A percentile compares a stretch with the other conserved stretches of the same genome.
phyloP scores from a whole-genome alignment of 805 yeast species.

The Lipomyces chichibuensis region DNA sequence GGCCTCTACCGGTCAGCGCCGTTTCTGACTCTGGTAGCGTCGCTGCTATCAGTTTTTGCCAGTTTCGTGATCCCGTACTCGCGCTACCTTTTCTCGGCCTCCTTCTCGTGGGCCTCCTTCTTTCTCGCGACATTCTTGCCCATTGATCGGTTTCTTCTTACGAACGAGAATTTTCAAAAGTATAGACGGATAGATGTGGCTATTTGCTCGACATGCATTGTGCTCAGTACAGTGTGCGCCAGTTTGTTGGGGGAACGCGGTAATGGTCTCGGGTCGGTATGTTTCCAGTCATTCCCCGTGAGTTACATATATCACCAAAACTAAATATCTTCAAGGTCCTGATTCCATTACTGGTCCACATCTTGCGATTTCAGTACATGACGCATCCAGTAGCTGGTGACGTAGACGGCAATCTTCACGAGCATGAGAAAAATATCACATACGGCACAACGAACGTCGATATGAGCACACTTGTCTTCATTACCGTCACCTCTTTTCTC shows the following conservation, averaged over 20 bases:
- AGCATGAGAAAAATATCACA: slow-evolving; percentile 10
- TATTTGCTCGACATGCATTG: slow-evolving; percentile 34
- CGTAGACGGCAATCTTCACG: slow-evolving; percentile 2
- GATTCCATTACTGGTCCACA: slow-evolving; percentile 33
- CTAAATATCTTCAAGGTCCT: slow-evolving; percentile 14
- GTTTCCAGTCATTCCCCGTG: not conserved
- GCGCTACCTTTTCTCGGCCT: slow-evolving; percentile 33
- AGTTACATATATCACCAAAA: not conserved
- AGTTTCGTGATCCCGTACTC: slow-evolving; percentile 33
- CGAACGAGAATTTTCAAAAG: slow-evolving; percentile 13
- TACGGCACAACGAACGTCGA: slow-evolving; percentile 16
- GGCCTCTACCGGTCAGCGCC: slow-evolving; percentile 30
- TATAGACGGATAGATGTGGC: slow-evolving; percentile 36
- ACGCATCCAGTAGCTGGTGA: slow-evolving; percentile 4
- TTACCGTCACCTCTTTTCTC: slow-evolving; percentile 31
- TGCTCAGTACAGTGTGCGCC: slow-evolving; percentile 31
- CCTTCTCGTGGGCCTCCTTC: slow-evolving; percentile 35
- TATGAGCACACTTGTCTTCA: slow-evolving; percentile 24
- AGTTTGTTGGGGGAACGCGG: slow-evolving; percentile 36
- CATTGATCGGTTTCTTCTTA: slow-evolving; percentile 26
- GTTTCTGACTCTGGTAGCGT: slow-evolving; percentile 34
- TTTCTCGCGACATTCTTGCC: slow-evolving; percentile 29
- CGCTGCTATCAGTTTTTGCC: slow-evolving; percentile 31
- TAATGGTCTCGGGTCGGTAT: slow-evolving; percentile 31
- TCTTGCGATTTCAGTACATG: slow-evolving; percentile 35